These are phyloP conservation scores for Sugiyamaella paludigena DNA, from an alignment of 1,139 yeast genomes.

Conservation along the genomic window DNA sequence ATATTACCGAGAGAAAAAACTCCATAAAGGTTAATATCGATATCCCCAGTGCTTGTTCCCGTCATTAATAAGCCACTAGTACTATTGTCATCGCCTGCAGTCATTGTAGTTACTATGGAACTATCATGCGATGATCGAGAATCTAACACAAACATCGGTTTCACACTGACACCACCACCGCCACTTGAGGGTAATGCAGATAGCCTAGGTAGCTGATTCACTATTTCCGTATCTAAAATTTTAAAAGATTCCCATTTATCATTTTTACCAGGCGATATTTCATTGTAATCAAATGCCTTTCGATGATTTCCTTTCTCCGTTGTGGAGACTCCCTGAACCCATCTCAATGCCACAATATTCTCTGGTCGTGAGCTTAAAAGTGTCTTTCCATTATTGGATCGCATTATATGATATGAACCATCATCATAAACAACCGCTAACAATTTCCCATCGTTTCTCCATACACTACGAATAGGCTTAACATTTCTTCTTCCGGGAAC, in stretches of 20 bases:
- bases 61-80: constrained; percentile 21
- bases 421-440: constrained; percentile 50
- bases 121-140: constrained; percentile 1
- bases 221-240: constrained; percentile 28
- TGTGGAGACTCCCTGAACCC: constrained; percentile 12
- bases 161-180: background rate
- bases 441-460: constrained; percentile 41
- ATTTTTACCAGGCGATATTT: background rate
- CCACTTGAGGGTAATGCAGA: constrained; percentile 35
- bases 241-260: background rate
- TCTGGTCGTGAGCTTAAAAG: constrained; percentile 10
- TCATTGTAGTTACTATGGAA: background rate
- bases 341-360: constrained; percentile 1
- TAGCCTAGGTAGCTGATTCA: constrained; percentile 39
- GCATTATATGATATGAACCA: constrained; percentile 47
- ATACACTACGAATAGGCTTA: constrained; percentile 18
- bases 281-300: too few relatives aligned
- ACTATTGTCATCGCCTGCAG: background rate
- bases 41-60: constrained; percentile 25
- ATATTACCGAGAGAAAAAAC: constrained; percentile 29
- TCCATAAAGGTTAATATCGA: constrained; percentile 30
- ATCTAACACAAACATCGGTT: constrained; percentile 5
- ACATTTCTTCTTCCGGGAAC: constrained; percentile 31
- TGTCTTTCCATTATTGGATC: constrained; percentile 48
- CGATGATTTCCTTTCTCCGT: background rate